A percentile compares a stretch with the other conserved stretches of the same genome.
Conservation (phyloP, 345 rosid genomes). For the Lepidium sativum region DNA sequence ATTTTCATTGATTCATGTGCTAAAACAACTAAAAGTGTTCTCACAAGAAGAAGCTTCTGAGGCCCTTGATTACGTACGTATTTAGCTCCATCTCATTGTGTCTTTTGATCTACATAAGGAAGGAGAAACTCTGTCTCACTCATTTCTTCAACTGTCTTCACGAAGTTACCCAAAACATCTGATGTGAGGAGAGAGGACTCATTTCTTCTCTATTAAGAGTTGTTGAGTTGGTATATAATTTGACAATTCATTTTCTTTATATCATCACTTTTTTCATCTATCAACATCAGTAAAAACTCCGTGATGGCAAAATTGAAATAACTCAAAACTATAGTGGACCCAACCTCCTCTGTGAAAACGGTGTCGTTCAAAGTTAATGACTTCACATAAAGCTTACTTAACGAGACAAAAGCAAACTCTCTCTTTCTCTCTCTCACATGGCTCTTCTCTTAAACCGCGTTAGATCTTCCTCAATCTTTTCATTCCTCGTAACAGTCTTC, state of each 20-base stretch:
- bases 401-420: background rate
- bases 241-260: no score
- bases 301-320: background rate
- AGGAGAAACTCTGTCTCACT: slow-evolving; percentile 50
- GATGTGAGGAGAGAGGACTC: no score
- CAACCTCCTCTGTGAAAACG: background rate
- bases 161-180: background rate
- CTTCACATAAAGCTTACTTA: background rate
- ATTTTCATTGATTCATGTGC: slow-evolving; percentile 31
- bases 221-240: no score
- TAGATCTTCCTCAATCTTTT: slow-evolving; percentile 3
- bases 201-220: no score
- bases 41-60: slow-evolving; percentile 54
- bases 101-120: slow-evolving; percentile 31
- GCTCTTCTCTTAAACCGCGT: slow-evolving; percentile 25
- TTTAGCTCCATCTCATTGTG: background rate
- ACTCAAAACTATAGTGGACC: background rate
- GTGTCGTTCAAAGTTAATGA: background rate
- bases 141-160: slow-evolving; percentile 58
- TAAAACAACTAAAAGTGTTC: slow-evolving; percentile 58
- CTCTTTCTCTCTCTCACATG: slow-evolving; percentile 13
- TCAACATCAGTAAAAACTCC: slow-evolving; percentile 8
- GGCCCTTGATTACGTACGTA: slow-evolving; percentile 63
- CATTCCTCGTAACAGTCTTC: background rate
- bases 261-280: background rate